phyloP scores from a whole-genome alignment of 2,329 filamentous ascomycete species.

The Aspergillus fumigatus region DNA sequence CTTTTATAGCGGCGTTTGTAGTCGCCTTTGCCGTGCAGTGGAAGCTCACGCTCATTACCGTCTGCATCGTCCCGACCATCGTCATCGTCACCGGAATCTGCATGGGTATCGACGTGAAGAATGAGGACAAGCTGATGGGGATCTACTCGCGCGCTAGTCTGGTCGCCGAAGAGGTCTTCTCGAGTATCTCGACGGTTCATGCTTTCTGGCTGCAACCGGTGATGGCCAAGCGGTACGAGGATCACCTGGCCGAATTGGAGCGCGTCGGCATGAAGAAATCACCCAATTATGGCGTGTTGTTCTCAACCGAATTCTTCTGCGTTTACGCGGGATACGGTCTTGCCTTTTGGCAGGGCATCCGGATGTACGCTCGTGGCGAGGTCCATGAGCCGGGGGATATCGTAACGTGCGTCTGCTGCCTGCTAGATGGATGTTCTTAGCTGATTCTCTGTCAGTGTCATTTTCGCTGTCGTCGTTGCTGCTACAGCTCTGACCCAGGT shows the following conservation, averaged over 20 bases:
- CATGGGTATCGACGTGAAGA: too few species aligned
- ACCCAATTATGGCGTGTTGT: too few species aligned
- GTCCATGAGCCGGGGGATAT: slow-evolving; percentile 22
- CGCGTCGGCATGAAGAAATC: too few species aligned
- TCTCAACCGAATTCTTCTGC: too few species aligned
- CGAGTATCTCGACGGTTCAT: slow-evolving; percentile 45
- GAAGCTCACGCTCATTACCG: too few species aligned
- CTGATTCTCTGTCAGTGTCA: slow-evolving; percentile 13
- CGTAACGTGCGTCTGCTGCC: slow-evolving; percentile 18
- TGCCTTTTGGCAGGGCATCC: slow-evolving; percentile 41
- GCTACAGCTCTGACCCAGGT: slow-evolving; percentile 31
- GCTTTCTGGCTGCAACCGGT: slow-evolving; percentile 39
- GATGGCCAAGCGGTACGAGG: slow-evolving; percentile 35
- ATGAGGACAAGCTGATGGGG: too few species aligned
- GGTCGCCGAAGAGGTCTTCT: slow-evolving; percentile 45
- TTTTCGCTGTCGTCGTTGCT: slow-evolving; percentile 28
- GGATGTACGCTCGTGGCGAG: slow-evolving; percentile 26
- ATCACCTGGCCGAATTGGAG: too few species aligned
- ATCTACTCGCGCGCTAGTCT: too few species aligned
- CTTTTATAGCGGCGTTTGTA: too few species aligned
- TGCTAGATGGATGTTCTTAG: neutral
- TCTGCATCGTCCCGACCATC: too few species aligned
- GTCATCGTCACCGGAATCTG: too few species aligned
- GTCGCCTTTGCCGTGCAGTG: too few species aligned
- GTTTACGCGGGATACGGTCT: slow-evolving; percentile 42